phyloP scores from a whole-genome alignment of 2,329 filamentous ascomycete species.

The Colletotrichum siamense region DNA sequence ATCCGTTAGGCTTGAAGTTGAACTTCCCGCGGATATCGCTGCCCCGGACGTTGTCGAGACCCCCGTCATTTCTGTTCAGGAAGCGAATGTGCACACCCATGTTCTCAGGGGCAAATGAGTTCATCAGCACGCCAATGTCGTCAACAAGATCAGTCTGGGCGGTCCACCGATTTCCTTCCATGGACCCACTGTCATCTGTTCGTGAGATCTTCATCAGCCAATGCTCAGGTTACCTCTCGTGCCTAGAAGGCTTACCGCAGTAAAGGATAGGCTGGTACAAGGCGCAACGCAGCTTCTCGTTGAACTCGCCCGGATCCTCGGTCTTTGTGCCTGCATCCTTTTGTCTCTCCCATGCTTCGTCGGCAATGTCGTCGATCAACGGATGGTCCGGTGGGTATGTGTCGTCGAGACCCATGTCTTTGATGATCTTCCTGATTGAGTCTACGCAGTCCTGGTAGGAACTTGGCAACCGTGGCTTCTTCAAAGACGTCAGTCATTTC shows the following conservation, averaged over 20 bases:
- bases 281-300: not conserved
- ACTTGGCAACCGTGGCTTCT: not conserved
- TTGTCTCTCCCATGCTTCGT: not conserved
- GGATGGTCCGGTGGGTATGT: not conserved
- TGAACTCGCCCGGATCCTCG: not conserved
- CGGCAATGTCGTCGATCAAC: not conserved
- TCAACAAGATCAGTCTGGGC: not conserved
- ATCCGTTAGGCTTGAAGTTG: not conserved
- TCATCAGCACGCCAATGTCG: not conserved
- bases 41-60: not conserved
- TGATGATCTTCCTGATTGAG: not conserved
- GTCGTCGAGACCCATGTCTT: not conserved
- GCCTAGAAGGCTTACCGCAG: not conserved
- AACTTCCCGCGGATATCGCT: not conserved
- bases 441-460: not conserved
- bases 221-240: fast-evolving
- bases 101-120: not conserved
- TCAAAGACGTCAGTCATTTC: not conserved
- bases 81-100: not conserved
- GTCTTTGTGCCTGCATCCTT: not conserved
- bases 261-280: not conserved
- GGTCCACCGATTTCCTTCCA: not conserved
- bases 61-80: not conserved
- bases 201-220: not conserved
- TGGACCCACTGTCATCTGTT: not conserved